Evolutionary conservation across 1,139 yeast species (phyloP).

Genomic region (Tardiomyces blankii): DNA sequence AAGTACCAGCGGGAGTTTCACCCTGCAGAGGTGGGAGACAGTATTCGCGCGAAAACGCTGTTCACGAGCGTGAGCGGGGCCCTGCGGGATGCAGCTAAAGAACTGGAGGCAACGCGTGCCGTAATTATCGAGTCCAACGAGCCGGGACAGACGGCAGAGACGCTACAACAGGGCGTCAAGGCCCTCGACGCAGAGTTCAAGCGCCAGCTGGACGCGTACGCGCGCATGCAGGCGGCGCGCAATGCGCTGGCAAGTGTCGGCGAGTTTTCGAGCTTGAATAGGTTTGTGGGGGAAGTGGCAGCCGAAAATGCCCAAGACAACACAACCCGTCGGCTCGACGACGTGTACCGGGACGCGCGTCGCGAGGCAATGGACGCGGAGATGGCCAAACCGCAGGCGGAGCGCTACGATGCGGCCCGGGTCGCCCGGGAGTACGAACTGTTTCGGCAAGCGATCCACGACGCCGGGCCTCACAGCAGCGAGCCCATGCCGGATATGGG

Average conservation of each 20-base stretch:
- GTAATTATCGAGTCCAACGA: not conserved
- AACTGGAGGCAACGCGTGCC: not conserved
- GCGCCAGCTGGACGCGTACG: not conserved
- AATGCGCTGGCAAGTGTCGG: not conserved
- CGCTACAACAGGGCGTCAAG: not conserved
- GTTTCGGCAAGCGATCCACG: not conserved
- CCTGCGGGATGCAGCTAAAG: not conserved
- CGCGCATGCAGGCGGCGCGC: not conserved
- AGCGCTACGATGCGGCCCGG: not conserved
- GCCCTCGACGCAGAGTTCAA: not conserved
- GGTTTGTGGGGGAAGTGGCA: not conserved
- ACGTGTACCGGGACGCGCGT: not conserved
- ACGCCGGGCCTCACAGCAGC: not conserved
- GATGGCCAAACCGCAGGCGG: not conserved
- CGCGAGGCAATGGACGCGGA: not conserved
- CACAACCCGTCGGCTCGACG: not conserved
- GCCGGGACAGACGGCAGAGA: not conserved
- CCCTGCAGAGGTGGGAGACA: not conserved
- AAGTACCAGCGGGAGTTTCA: not conserved
- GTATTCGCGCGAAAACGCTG: not conserved
- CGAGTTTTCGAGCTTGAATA: not conserved
- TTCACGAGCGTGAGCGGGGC: not conserved
- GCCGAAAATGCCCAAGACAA: not conserved
- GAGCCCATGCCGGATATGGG: not conserved
- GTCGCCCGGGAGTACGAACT: not conserved